Conservation (phyloP, 2,329 filamentous ascomycete species). For the Botryotinia calthae region DNA sequence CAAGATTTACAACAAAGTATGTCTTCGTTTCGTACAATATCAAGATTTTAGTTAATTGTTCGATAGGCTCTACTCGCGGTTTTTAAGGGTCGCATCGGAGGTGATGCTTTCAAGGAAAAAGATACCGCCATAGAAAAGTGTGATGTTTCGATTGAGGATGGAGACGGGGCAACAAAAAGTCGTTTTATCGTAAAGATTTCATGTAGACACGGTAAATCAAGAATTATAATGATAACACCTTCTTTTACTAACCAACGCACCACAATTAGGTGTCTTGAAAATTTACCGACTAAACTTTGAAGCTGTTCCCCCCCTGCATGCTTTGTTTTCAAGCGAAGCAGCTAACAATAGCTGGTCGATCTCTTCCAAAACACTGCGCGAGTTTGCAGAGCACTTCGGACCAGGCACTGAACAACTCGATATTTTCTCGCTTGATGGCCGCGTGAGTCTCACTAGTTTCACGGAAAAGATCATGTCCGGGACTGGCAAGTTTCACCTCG, state of each 20-base stretch:
- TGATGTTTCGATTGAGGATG: conserved; percentile 71
- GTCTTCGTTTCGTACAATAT: neutral
- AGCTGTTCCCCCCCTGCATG: conserved; percentile 69
- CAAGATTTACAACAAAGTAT: conserved; percentile 68
- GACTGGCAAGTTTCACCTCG: conserved; percentile 46
- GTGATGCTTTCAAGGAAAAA: conserved; percentile 59
- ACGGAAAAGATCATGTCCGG: conserved; percentile 74
- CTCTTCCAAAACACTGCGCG: conserved; percentile 65
- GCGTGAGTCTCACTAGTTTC: conserved; percentile 75
- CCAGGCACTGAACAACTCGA: conserved; percentile 78
- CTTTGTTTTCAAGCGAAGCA: conserved; percentile 66
- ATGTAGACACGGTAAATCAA: conserved; percentile 62
- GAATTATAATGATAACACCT: neutral
- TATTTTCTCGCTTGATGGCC: conserved; percentile 67
- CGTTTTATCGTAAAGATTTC: conserved; percentile 71
- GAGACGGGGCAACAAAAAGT: conserved; percentile 63
- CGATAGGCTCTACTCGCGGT: conserved; percentile 65
- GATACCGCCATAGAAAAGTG: conserved; percentile 72
- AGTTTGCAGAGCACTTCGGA: conserved; percentile 78
- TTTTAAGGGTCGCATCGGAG: conserved; percentile 63
- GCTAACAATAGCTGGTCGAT: conserved; percentile 72
- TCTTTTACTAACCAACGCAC: conserved; percentile 12
- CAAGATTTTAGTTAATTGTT: neutral
- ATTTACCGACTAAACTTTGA: conserved; percentile 77
- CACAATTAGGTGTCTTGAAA: conserved; percentile 62